Evolutionary conservation across 371 early-diverging fungal species (phyloP).

Genomic region (Mortierella sp.): DNA sequence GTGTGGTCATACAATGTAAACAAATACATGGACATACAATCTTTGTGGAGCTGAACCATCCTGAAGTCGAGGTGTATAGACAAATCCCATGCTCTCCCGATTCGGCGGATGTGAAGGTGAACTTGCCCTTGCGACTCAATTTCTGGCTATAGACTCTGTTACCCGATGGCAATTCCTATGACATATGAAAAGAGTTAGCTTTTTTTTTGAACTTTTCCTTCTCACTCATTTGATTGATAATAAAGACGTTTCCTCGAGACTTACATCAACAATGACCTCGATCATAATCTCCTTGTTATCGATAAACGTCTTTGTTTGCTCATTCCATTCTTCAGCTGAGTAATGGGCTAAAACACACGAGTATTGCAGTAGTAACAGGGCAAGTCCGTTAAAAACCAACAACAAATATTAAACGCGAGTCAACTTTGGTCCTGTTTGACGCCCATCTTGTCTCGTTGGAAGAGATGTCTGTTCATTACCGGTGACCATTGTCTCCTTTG

Average conservation of each 20-base stretch:
- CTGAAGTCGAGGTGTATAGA: conserved; percentile 69
- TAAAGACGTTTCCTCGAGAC: neutral
- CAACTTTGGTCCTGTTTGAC: neutral
- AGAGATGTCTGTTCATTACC: conserved; percentile 60
- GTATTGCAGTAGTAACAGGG: neutral
- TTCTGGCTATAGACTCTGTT: conserved; percentile 80
- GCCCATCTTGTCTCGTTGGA: neutral
- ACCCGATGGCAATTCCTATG: conserved; percentile 68
- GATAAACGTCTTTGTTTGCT: conserved; percentile 72
- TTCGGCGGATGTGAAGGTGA: conserved; percentile 89
- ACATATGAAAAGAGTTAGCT: neutral
- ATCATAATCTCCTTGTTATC: conserved; percentile 87
- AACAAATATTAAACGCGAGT: neutral
- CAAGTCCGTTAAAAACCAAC: neutral
- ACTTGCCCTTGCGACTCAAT: conserved; percentile 79
- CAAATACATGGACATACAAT: conserved; percentile 13
- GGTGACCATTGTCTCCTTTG: conserved; percentile 88
- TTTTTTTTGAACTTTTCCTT: neutral
- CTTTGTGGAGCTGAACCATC: conserved; percentile 64
- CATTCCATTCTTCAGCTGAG: conserved; percentile 84
- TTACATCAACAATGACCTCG: conserved; percentile 64
- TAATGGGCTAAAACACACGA: conserved; percentile 70
- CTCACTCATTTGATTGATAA: neutral
- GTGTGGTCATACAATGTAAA: neutral
- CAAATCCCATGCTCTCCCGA: conserved; percentile 94